A percentile compares a stretch with the other conserved stretches of the same genome.
These are phyloP conservation scores for Cyberlindnera japonica DNA, from an alignment of 805 yeast genomes.

Conservation along the genomic window DNA sequence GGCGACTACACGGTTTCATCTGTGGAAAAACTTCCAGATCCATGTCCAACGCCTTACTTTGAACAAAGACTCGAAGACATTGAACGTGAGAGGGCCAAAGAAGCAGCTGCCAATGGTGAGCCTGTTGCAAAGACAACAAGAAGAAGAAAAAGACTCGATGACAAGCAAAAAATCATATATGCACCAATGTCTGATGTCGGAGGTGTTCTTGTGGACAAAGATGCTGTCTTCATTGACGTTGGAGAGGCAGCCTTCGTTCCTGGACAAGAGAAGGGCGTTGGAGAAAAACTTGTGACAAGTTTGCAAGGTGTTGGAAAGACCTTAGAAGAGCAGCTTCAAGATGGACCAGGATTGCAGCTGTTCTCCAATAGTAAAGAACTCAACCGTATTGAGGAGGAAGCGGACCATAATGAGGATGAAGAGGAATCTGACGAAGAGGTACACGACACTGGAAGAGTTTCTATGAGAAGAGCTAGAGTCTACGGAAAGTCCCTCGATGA, in stretches of 20 bases:
- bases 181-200: slow-evolving; percentile 99
- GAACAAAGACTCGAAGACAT: slow-evolving; percentile 81
- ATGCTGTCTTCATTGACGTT: slow-evolving; percentile 86
- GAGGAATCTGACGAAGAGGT: slow-evolving; percentile 32
- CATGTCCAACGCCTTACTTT: slow-evolving; percentile 95
- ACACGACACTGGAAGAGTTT: slow-evolving; percentile 56
- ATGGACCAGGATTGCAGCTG: slow-evolving; percentile 69
- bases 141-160: slow-evolving; percentile 89
- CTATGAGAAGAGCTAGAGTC: slow-evolving; percentile 58
- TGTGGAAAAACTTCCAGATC: slow-evolving; percentile 92
- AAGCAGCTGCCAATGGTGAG: slow-evolving; percentile 60
- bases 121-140: slow-evolving; percentile 58
- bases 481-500: slow-evolving; percentile 51
- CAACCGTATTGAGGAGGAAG: slow-evolving; percentile 39
- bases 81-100: slow-evolving; percentile 68
- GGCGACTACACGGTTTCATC: slow-evolving; percentile 79
- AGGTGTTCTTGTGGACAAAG: slow-evolving; percentile 94
- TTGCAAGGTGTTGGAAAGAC: slow-evolving; percentile 68
- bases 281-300: slow-evolving; percentile 80
- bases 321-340: slow-evolving; percentile 52
- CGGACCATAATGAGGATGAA: slow-evolving; percentile 34
- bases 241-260: slow-evolving; percentile 52
- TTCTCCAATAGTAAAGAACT: slow-evolving; percentile 61
- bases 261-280: slow-evolving; percentile 72
- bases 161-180: slow-evolving; percentile 87